These are phyloP conservation scores for Zymoseptoria tritici DNA, from an alignment of 2,329 filamentous ascomycete genomes.

Conservation along the genomic window DNA sequence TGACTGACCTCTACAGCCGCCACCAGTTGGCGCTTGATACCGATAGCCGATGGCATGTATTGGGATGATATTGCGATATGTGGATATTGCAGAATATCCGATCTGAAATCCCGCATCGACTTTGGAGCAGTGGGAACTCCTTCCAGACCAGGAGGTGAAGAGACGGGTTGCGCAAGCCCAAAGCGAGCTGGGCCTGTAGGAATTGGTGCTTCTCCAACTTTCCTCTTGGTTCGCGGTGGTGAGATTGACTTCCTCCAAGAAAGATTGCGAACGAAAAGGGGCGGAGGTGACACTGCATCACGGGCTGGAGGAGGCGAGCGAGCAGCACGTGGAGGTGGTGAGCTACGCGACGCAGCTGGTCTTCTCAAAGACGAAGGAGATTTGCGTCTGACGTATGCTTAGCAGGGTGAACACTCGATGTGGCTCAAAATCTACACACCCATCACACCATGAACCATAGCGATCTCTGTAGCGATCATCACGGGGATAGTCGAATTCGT, in stretches of 20 bases:
- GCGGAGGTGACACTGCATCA: background rate
- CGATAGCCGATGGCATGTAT: conserved; percentile 10
- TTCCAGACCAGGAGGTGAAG: too few relatives aligned
- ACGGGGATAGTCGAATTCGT: background rate
- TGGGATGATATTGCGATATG: conserved; percentile 21
- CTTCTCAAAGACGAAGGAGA: background rate
- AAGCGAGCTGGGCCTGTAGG: too few relatives aligned
- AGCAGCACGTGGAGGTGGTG: background rate
- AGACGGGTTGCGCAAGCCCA: background rate
- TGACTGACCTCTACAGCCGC: conserved; percentile 2
- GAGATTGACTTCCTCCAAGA: conserved; percentile 1
- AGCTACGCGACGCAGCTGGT: background rate
- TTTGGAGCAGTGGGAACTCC: background rate
- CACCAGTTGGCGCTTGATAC: conserved; percentile 13
- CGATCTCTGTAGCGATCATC: background rate
- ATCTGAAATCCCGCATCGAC: background rate
- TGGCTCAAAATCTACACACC: background rate
- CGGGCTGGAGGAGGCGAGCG: background rate
- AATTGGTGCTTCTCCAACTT: background rate
- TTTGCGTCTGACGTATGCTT: background rate
- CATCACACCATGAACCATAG: background rate
- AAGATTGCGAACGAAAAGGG: background rate
- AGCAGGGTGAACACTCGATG: background rate
- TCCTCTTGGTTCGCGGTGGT: background rate
- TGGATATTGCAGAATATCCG: conserved; percentile 5